These are phyloP conservation scores for Coccomyxa subellipsoidea DNA, from an alignment of 163 green algal genomes.

Conservation along the genomic window DNA sequence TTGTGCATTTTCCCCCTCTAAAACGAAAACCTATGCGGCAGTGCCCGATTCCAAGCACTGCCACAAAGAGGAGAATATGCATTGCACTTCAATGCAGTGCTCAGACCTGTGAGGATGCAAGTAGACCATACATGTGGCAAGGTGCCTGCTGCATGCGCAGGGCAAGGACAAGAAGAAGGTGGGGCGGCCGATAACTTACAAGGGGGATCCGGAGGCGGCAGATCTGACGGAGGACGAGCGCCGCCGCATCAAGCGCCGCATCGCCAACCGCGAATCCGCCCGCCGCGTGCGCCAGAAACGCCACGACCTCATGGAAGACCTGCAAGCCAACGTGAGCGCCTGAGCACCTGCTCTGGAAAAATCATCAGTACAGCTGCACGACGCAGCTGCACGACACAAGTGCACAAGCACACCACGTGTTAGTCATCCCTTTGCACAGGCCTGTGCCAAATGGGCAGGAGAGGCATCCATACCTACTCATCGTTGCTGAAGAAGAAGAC, in stretches of 20 bases:
- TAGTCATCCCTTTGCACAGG: too few relatives aligned
- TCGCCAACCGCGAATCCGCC: slow-evolving; percentile 50
- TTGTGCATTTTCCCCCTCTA: too few relatives aligned
- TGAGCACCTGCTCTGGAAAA: too few relatives aligned
- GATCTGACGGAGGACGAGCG: slow-evolving; percentile 25
- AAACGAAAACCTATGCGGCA: too few relatives aligned
- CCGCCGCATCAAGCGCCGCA: slow-evolving; percentile 32
- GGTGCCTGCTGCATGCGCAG: background rate
- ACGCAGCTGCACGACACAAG: too few relatives aligned
- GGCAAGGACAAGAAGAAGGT: slow-evolving; percentile 25
- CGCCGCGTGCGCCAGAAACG: slow-evolving; percentile 40
- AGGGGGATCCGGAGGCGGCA: slow-evolving; percentile 13
- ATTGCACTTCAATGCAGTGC: background rate
- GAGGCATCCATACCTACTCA: too few relatives aligned
- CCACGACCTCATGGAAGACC: slow-evolving; percentile 14
- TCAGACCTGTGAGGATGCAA: background rate
- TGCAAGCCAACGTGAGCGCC: slow-evolving; percentile 26
- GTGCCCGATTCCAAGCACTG: too few relatives aligned
- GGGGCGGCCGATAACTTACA: slow-evolving; percentile 23
- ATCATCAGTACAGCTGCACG: too few relatives aligned
- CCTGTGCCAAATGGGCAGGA: too few relatives aligned
- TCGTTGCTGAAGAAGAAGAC: too few relatives aligned
- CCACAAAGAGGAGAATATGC: too few relatives aligned
- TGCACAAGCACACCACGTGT: too few relatives aligned
- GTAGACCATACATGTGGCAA: background rate